Conservation (phyloP, 805 yeast species). For the Ogataea angusta region DNA sequence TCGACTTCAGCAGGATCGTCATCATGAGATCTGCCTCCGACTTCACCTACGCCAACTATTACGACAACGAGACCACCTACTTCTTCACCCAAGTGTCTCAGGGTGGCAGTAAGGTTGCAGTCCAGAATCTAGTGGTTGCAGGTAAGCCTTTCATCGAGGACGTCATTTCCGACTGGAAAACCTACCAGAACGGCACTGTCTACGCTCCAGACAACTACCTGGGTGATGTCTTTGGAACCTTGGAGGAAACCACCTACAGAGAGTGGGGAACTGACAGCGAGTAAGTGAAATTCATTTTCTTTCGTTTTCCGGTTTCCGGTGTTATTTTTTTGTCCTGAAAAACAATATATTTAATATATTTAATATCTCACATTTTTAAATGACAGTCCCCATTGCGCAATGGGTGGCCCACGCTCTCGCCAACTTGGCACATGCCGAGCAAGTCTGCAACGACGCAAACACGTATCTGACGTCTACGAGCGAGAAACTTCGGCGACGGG, state of each 20-base stretch:
- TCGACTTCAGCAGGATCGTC: conserved; percentile 55
- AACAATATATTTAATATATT: background rate
- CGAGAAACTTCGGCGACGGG: conserved; percentile 38
- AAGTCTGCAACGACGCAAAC: conserved; percentile 51
- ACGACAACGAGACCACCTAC: conserved; percentile 40
- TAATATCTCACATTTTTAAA: background rate
- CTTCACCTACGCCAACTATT: conserved; percentile 43
- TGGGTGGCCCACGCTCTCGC: conserved; percentile 48
- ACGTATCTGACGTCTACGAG: conserved; percentile 35
- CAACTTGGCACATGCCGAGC: conserved; percentile 47
- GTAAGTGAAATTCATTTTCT: background rate
- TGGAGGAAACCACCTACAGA: conserved; percentile 38
- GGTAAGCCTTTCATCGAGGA: conserved; percentile 55
- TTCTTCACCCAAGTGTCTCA: conserved; percentile 48
- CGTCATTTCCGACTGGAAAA: conserved; percentile 47
- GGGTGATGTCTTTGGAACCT: conserved; percentile 58
- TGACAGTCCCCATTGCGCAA: conserved; percentile 14
- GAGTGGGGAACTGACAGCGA: conserved; percentile 21
- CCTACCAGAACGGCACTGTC: conserved; percentile 30
- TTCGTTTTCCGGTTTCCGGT: background rate
- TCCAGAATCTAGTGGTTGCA: conserved; percentile 50
- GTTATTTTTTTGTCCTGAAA: background rate
- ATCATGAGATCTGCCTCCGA: conserved; percentile 62
- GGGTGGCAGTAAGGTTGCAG: conserved; percentile 50
- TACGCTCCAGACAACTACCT: conserved; percentile 49